These are phyloP conservation scores for Paecilomyces niveus DNA, from an alignment of 2,329 filamentous ascomycete species.

Conservation along the genomic window DNA sequence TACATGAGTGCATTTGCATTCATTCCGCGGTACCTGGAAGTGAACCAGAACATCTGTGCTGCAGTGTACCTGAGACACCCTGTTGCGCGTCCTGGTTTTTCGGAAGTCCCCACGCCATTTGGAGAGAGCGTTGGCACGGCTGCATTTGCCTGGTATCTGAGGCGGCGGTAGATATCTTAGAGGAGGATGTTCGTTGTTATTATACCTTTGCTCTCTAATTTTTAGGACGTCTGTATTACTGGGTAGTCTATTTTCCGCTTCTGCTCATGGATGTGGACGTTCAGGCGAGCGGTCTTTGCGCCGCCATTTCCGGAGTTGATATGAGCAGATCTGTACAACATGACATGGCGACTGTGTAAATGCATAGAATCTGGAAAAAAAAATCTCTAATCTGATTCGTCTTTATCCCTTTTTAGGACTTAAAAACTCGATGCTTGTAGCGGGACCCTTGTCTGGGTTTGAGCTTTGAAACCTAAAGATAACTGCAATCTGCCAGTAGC, in stretches of 20 bases:
- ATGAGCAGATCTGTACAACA: conserved; percentile 6
- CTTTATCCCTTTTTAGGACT: neutral
- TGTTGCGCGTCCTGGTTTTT: conserved; percentile 71
- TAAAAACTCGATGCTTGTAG: neutral
- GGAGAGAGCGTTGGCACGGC: conserved; percentile 62
- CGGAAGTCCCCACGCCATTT: conserved; percentile 83
- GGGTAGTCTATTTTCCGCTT: conserved; percentile 18
- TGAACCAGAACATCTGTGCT: conserved; percentile 94
- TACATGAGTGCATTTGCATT: conserved; percentile 93
- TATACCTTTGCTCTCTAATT: conserved; percentile 10
- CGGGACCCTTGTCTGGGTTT: neutral
- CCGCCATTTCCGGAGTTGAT: conserved; percentile 1
- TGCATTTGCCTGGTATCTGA: conserved; percentile 91
- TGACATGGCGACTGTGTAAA: conserved; percentile 3
- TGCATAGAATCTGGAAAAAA: conserved; percentile 1
- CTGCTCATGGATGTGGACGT: conserved; percentile 8
- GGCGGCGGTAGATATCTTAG: conserved; percentile 56
- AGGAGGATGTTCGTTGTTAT: conserved; percentile 5
- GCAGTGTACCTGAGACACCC: conserved; percentile 94
- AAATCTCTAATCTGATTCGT: neutral
- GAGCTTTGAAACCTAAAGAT: neutral
- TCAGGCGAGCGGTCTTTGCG: conserved; percentile 12
- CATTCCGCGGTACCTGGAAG: conserved; percentile 90
- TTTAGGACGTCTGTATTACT: conserved; percentile 28
- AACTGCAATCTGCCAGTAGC: neutral